Evolutionary conservation across 2,329 filamentous ascomycete genomes (phyloP).

Genomic region (Sporothrix variecibatus): DNA sequence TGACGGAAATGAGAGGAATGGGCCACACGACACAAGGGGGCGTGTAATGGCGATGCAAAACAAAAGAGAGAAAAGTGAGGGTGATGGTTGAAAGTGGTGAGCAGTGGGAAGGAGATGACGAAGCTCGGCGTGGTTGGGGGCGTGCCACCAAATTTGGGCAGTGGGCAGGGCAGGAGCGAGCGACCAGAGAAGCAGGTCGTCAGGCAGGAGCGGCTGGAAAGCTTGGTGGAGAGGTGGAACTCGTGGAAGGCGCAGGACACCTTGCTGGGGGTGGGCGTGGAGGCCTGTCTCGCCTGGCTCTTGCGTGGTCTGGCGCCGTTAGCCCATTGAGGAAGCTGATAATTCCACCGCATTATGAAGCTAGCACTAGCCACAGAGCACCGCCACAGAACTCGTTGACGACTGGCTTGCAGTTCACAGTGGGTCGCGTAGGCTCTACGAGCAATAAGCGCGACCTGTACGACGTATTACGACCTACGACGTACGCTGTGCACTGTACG

Average conservation of each 20-base stretch:
- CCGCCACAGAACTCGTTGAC: not conserved
- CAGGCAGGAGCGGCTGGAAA: not conserved
- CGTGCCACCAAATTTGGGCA: constrained; percentile 15
- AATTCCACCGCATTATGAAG: not conserved
- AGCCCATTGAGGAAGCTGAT: constrained; percentile 4
- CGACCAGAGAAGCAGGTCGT: not conserved
- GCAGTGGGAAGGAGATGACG: constrained; percentile 28
- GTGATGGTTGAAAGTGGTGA: constrained; percentile 17
- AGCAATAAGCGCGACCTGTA: not conserved
- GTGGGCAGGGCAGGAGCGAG: constrained; percentile 7
- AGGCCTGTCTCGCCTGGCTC: not conserved
- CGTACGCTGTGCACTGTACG: not conserved
- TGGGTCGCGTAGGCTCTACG: not conserved
- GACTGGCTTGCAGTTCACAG: not conserved
- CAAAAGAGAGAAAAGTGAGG: constrained; percentile 9
- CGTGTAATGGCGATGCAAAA: constrained; percentile 20
- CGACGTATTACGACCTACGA: not conserved
- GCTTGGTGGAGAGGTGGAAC: constrained; percentile 2
- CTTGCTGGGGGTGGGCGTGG: not conserved
- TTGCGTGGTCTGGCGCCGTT: constrained; percentile 14
- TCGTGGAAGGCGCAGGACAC: constrained; percentile 10
- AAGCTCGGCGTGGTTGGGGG: constrained; percentile 27
- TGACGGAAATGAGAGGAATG: not conserved
- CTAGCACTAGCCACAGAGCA: constrained; percentile 10
- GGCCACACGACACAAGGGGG: constrained; percentile 6